These are phyloP conservation scores for Plantago elongata DNA, from an alignment of 257 asterid genomes.

Conservation along the genomic window DNA sequence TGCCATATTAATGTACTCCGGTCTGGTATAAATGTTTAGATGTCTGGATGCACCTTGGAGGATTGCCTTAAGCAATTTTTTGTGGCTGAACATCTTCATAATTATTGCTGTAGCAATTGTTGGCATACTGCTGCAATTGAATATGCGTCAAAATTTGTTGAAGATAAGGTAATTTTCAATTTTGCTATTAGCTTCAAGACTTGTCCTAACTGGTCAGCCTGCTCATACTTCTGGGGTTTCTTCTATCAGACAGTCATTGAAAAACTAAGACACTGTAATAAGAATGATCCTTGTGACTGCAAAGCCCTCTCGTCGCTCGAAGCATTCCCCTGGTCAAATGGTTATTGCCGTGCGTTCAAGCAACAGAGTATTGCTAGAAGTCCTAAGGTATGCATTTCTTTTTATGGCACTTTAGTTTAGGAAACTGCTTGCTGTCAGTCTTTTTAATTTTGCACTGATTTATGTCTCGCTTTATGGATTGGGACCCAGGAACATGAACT, in stretches of 20 bases:
- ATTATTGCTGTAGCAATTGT: slow-evolving; percentile 77
- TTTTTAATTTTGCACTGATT: not conserved
- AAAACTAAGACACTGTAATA: slow-evolving; percentile 48
- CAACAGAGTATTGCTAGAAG: slow-evolving; percentile 59
- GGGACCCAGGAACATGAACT: not conserved
- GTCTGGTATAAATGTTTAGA: slow-evolving; percentile 34
- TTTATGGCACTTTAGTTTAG: not conserved
- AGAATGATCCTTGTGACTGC: slow-evolving; percentile 75
- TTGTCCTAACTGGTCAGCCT: not conserved
- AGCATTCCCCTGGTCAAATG: slow-evolving; percentile 75
- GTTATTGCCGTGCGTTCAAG: slow-evolving; percentile 65
- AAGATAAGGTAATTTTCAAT: slow-evolving; percentile 47
- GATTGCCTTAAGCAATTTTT: slow-evolving; percentile 68
- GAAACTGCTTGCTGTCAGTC: not conserved
- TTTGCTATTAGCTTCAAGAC: slow-evolving; percentile 4
- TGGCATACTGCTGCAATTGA: slow-evolving; percentile 84
- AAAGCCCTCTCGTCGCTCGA: slow-evolving; percentile 49
- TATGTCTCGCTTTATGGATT: not conserved
- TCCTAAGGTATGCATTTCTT: slow-evolving; percentile 55
- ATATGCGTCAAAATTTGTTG: slow-evolving; percentile 37
- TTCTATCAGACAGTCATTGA: slow-evolving; percentile 57
- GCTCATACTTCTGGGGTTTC: not conserved
- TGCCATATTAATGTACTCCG: slow-evolving; percentile 16
- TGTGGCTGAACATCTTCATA: slow-evolving; percentile 61
- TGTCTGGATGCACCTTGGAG: slow-evolving; percentile 64